Conservation (phyloP, 192 early-diverging fungal species). For the Obelidium mucronatum region DNA sequence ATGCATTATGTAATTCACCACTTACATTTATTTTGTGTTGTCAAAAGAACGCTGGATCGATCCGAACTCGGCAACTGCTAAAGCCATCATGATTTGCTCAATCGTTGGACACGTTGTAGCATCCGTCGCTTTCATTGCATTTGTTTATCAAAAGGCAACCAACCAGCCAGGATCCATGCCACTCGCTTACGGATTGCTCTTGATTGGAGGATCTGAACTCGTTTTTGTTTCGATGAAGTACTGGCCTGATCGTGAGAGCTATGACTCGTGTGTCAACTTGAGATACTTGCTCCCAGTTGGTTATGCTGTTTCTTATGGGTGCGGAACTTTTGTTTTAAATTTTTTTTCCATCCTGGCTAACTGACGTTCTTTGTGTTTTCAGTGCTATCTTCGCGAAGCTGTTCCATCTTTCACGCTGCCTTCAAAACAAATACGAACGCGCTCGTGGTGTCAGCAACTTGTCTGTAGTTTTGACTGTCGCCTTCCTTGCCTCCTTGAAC, state of each 20-base stretch:
- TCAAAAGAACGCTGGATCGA: slow-evolving; percentile 9
- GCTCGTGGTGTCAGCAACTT: slow-evolving; percentile 13
- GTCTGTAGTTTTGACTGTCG: slow-evolving; percentile 5
- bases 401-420: slow-evolving; percentile 14
- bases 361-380: neutral
- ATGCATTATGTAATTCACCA: neutral
- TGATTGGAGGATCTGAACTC: slow-evolving; percentile 2
- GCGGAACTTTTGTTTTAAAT: neutral
- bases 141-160: slow-evolving; percentile 20
- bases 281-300: slow-evolving; percentile 21
- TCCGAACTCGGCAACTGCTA: neutral
- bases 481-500: neutral
- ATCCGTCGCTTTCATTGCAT: neutral
- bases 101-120: slow-evolving; percentile 12
- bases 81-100: slow-evolving; percentile 17
- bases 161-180: neutral
- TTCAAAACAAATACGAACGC: slow-evolving; percentile 22
- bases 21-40: neutral
- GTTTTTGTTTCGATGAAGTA: slow-evolving; percentile 12
- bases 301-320: slow-evolving; percentile 13
- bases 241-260: slow-evolving; percentile 3
- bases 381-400: slow-evolving; percentile 23
- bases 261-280: neutral
- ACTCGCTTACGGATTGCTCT: neutral
- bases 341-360: neutral